Percentiles rank a stretch among this genome's conserved stretches.
These are phyloP conservation scores for Hypericum perforatum DNA, from an alignment of 345 rosid species.

Conservation along the genomic window DNA sequence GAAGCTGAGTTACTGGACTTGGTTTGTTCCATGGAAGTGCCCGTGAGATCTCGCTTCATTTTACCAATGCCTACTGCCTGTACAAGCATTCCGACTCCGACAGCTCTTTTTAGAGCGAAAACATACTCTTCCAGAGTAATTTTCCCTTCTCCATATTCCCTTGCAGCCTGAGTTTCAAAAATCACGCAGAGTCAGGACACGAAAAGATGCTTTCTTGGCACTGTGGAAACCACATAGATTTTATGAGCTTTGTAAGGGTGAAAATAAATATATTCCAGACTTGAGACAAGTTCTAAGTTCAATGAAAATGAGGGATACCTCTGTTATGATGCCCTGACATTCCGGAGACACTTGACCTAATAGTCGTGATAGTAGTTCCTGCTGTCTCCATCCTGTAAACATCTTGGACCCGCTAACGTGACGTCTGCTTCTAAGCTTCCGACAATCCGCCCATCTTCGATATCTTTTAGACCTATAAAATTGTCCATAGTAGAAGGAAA, in stretches of 20 bases:
- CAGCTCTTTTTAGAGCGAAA: conserved; percentile 25
- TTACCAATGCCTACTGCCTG: conserved; percentile 39
- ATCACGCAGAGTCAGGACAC: conserved; percentile 3
- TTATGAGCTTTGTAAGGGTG: no score
- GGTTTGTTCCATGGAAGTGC: conserved; percentile 30
- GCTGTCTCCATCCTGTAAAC: conserved; percentile 64
- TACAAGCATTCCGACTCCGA: conserved; percentile 24
- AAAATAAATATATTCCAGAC: no score
- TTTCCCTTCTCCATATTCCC: conserved; percentile 48
- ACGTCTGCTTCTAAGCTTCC: conserved; percentile 39
- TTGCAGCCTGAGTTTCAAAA: conserved; percentile 32
- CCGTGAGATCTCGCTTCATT: conserved; percentile 40
- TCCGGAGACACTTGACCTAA: conserved; percentile 37
- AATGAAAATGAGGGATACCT: conserved; percentile 35
- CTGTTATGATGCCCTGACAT: conserved; percentile 28
- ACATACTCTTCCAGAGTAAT: conserved; percentile 33
- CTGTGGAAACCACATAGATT: no score
- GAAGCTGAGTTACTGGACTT: conserved; percentile 20
- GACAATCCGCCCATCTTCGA: conserved; percentile 54
- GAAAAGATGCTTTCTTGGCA: neutral
- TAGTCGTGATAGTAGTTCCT: conserved; percentile 49
- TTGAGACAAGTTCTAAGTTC: no score
- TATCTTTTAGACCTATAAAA: conserved; percentile 50
- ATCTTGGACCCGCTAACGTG: conserved; percentile 46
- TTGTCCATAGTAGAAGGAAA: conserved; percentile 58